Base-by-base conservation (phyloP, 768 basidiomycete genomes). In the Wakefieldia striispora region DNA sequence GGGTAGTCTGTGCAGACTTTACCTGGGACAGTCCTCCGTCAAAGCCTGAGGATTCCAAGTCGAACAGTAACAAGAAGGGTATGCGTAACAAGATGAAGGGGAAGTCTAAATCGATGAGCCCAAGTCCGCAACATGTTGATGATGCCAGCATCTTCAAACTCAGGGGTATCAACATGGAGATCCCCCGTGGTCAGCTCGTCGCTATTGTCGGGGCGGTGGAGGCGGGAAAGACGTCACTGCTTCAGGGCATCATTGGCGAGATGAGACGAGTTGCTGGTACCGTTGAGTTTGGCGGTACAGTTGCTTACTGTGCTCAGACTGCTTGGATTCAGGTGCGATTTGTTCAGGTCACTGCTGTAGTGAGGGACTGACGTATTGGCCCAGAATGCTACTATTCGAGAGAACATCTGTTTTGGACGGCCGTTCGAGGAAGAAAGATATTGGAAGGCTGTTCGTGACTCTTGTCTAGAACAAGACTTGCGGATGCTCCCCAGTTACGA, bases 381-480 rank as follows among this genome's bases (percentile, higher is more conserved):
- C 27, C 19, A 86, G 82, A 88, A 91, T 65, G 80, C 90, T 0
- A 95, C 92, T 0, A 80, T 95, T 29, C 78, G 91, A 44, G 91
- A 95, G 39, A 97, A 95, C 59, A 82, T 97, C 46, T 83, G 87
- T 55, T 97, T 97, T 50, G 93, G 93, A 33, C 75, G 83, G 29
- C 83, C 86, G 6, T 92, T 86, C 56, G 88, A 94, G 23, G 84
- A 87, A 56, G 80, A 83, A 45, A 76, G 80, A 47, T 95, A 95
- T 63, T 91, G 89, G 90, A 79, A 80, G 27, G 91, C 85, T 2
- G 72, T 95, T 35, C 73, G 73, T 6, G 87, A 88, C 60, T 80
- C 91, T 0, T 95, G 86, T 62, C 70, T 95, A 29, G 85, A 86
- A 55, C 79, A 84, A 5, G 92, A 95, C 70, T 70, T 94, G 3